These are phyloP conservation scores for Clathrospora elynae DNA, from an alignment of 2,329 filamentous ascomycete genomes.

Conservation along the genomic window DNA sequence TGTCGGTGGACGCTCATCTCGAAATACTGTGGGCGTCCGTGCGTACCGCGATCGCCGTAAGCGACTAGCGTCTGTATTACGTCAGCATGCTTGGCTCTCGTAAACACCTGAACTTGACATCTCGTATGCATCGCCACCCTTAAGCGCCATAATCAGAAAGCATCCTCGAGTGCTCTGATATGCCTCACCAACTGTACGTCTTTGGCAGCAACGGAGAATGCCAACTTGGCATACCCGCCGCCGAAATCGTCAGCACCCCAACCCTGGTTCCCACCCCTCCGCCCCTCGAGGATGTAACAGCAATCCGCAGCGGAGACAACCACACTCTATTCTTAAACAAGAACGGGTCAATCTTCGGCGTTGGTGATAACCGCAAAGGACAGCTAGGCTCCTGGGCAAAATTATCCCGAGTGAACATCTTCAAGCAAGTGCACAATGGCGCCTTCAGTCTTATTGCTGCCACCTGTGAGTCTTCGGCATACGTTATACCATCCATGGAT, in stretches of 20 bases:
- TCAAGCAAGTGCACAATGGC: background rate
- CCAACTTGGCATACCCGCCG: constrained; percentile 57
- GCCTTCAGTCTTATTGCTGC: constrained; percentile 25
- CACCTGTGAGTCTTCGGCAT: constrained; percentile 37
- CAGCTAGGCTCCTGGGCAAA: constrained; percentile 46
- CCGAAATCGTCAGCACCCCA: constrained; percentile 44
- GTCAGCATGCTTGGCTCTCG: no score
- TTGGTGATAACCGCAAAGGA: constrained; percentile 63
- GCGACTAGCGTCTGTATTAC: constrained; percentile 21
- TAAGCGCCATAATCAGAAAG: no score
- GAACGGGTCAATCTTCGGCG: constrained; percentile 65
- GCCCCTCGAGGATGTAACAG: constrained; percentile 15
- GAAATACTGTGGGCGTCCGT: constrained; percentile 32
- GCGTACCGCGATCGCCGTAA: constrained; percentile 15
- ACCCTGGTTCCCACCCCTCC: constrained; percentile 10
- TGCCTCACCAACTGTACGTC: constrained; percentile 45
- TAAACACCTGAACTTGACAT: no score
- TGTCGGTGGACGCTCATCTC: constrained; percentile 19
- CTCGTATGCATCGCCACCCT: no score
- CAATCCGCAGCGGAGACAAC: constrained; percentile 74
- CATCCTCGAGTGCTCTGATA: no score
- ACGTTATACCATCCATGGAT: constrained; percentile 8
- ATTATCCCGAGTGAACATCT: constrained; percentile 1
- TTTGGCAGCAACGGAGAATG: constrained; percentile 60
- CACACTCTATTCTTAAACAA: constrained; percentile 77